These are phyloP conservation scores for Chytridiales sp. DNA, from an alignment of 371 early-diverging fungal genomes.

Conservation along the genomic window DNA sequence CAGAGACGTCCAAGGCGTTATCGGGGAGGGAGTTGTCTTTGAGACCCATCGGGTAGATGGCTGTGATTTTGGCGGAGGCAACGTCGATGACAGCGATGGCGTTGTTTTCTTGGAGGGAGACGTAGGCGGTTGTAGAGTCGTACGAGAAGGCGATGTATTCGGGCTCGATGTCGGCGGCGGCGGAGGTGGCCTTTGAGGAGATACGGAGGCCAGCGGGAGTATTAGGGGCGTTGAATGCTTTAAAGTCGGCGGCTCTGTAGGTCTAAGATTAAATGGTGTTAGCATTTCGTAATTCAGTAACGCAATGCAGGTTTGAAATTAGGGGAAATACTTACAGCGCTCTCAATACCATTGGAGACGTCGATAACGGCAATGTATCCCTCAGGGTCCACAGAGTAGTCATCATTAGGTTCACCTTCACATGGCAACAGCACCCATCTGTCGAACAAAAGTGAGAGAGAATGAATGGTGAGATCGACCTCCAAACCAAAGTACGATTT, in stretches of 20 bases:
- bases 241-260: constrained; percentile 12
- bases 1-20: not conserved
- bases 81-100: constrained; percentile 8
- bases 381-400: constrained; percentile 12
- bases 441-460: not conserved
- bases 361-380: constrained; percentile 7
- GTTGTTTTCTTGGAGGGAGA: constrained; percentile 16
- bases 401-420: constrained; percentile 14
- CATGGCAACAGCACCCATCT: constrained; percentile 10
- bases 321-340: not conserved
- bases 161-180: constrained; percentile 13
- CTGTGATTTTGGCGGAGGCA: not conserved
- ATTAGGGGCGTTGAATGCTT: constrained; percentile 10
- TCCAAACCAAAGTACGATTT: not conserved
- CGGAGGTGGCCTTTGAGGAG: constrained; percentile 5
- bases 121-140: constrained; percentile 10
- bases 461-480: too few species aligned
- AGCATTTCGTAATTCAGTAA: too few species aligned
- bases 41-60: constrained; percentile 1
- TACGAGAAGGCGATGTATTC: constrained; percentile 11
- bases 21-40: constrained; percentile 2
- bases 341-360: not conserved
- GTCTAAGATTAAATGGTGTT: too few species aligned
- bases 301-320: not conserved
- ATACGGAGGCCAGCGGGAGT: constrained; percentile 6